Base-by-base conservation (phyloP, 441 rosid genomes). In the Adansonia rubrostipa region DNA sequence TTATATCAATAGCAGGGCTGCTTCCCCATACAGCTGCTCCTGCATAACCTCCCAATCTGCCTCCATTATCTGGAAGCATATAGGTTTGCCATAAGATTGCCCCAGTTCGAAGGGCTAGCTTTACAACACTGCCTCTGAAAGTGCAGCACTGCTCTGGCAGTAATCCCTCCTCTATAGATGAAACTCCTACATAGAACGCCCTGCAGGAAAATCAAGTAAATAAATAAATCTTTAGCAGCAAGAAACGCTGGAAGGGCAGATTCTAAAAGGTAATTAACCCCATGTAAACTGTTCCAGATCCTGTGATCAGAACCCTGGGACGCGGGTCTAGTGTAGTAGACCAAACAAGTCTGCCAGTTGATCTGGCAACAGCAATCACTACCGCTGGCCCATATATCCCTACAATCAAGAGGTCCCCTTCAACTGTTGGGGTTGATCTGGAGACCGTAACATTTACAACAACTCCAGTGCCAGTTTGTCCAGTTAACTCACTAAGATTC, bases 11-110 rank as follows among this genome's bases (percentile, higher is more conserved):
- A 5, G 84, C 73, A 4, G 89, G 89, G 48, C 86, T 87, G 78
- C 92, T 87, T 74, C 87, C 87, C 86, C 88, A 85, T 10, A 80
- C 56, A 2, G 86, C 86, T 9, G 83, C 88, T 65, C 88, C 86
- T 0, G 92, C 62, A 28, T 84, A 85, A 0, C 81, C 83, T 54
- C 83, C 86, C 10, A 13, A 62, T 19, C 72, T 71, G 47, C 86
- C 78, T 6, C n/a, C 73, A 22, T 88, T 84, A 22, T 88, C 84
- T 0, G 87, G 89, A 15, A 88, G 57, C 80, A 86, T 84, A 36
- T 70, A 80, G 6, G 82, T 83, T 56, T 73, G 73, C 84, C 88
- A 86, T 58, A 75, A 15, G 71, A 86, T 57, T 40, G 45, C 33
- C 0, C 88, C 84, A 0, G 84, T 72, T 60, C 3, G 73, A 19